phyloP scores from a whole-genome alignment of 495 filamentous ascomycete genomes.

The Polyplosphaeria fusca region DNA sequence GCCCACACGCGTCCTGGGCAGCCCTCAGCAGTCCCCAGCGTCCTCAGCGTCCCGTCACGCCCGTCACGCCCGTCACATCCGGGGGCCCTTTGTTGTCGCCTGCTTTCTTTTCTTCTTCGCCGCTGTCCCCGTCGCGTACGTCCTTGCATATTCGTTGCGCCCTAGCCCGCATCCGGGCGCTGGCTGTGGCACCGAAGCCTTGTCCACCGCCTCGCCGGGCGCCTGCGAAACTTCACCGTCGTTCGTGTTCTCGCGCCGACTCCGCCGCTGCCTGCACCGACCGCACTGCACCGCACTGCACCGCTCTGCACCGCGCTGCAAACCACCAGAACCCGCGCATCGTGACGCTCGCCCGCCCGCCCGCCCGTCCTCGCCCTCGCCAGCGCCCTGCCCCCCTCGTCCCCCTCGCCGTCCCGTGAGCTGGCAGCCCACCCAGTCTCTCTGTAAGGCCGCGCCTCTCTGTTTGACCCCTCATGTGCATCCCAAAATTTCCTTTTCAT shows the following conservation, averaged over 20 bases:
- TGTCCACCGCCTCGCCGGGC: background rate
- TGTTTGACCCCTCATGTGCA: constrained; percentile 21
- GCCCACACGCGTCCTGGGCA: no score
- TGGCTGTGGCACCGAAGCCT: background rate
- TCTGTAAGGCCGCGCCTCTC: constrained; percentile 7
- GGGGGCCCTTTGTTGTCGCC: no score
- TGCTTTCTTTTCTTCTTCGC: background rate
- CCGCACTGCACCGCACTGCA: no score
- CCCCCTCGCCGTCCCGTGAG: no score
- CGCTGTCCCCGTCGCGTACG: background rate
- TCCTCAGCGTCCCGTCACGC: no score
- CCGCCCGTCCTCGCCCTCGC: background rate
- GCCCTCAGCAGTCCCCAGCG: no score
- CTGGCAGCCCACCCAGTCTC: background rate
- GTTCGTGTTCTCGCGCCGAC: no score
- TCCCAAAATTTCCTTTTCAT: constrained; percentile 11
- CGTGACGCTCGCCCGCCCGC: background rate
- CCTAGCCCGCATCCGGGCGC: constrained; percentile 8
- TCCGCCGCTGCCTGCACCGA: constrained; percentile 12
- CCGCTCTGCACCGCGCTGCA: no score
- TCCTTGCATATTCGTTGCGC: background rate
- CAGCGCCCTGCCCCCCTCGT: constrained; percentile 6
- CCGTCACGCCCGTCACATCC: background rate
- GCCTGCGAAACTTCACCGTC: constrained; percentile 24
- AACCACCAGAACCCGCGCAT: no score